phyloP scores from a whole-genome alignment of 2,329 filamentous ascomycete species.

The Colletotrichum aenigma region DNA sequence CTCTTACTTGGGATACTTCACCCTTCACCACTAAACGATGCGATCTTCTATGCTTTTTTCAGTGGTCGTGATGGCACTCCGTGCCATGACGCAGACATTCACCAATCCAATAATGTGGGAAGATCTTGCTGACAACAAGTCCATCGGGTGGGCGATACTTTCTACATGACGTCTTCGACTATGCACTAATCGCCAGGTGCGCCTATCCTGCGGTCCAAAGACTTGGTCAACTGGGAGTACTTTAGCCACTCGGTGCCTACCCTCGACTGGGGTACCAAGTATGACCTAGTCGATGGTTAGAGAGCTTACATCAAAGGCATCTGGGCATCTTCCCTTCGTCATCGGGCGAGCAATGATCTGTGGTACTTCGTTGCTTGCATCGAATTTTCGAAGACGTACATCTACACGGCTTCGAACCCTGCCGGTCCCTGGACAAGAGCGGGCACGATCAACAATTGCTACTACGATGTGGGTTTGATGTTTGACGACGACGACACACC shows the following conservation, averaged over 20 bases:
- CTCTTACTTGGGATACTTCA: fast-evolving
- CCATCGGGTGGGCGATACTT: constrained; percentile 37
- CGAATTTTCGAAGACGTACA: constrained; percentile 8
- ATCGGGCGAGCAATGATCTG: constrained; percentile 17
- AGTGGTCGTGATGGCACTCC: not conserved
- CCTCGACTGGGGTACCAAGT: constrained; percentile 44
- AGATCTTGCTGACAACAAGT: constrained; percentile 55
- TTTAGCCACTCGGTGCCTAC: constrained; percentile 38
- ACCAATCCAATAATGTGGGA: constrained; percentile 54
- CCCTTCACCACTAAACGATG: not conserved
- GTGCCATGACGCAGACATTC: constrained; percentile 25
- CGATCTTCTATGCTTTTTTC: fast-evolving
- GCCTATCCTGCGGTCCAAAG: constrained; percentile 51
- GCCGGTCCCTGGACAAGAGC: not conserved
- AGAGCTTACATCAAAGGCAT: constrained; percentile 56
- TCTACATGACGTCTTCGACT: constrained; percentile 53
- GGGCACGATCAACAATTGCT: constrained; percentile 18
- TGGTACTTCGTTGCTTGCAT: constrained; percentile 23
- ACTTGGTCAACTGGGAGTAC: constrained; percentile 50
- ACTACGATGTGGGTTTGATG: constrained; percentile 3
- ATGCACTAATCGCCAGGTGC: constrained; percentile 56
- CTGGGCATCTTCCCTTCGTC: constrained; percentile 52
- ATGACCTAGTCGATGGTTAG: constrained; percentile 44
- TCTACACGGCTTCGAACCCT: constrained; percentile 16
- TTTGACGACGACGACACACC: constrained; percentile 43